Evolutionary conservation across 768 basidiomycete species (phyloP).

Genomic region (Fomitopsis pulvina): DNA sequence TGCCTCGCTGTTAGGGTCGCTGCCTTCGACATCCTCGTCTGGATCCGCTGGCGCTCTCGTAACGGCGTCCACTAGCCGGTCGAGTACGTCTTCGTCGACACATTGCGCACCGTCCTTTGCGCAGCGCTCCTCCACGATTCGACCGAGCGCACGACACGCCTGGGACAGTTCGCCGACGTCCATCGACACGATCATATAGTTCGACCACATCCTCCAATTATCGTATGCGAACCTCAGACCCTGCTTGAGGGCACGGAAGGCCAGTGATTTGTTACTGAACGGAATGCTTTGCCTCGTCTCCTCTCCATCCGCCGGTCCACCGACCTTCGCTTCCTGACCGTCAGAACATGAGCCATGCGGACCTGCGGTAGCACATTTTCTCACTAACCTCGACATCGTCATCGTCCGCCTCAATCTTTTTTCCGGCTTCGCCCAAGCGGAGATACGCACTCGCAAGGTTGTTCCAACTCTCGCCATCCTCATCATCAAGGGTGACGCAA

Average conservation of each 20-base stretch:
- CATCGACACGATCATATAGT: conserved; percentile 91
- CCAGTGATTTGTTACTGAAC: conserved; percentile 75
- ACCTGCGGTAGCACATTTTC: neutral
- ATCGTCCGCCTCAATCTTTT: conserved; percentile 24
- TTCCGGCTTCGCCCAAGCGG: conserved; percentile 51
- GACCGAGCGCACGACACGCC: conserved; percentile 73
- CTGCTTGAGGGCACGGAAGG: conserved; percentile 88
- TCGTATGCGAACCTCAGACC: conserved; percentile 81
- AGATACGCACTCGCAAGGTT: conserved; percentile 95
- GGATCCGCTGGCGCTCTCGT: conserved; percentile 44
- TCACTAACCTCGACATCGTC: conserved; percentile 21
- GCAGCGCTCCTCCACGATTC: conserved; percentile 75
- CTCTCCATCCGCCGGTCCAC: conserved; percentile 1
- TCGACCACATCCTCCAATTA: conserved; percentile 98
- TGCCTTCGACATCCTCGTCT: conserved; percentile 27
- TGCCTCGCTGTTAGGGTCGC: conserved; percentile 15
- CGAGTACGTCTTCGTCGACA: conserved; percentile 84
- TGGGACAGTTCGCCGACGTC: conserved; percentile 92
- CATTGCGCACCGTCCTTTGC: conserved; percentile 41
- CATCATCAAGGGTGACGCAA: conserved; percentile 88
- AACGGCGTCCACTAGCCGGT: conserved; percentile 84
- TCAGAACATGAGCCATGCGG: neutral
- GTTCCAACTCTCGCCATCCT: conserved; percentile 97
- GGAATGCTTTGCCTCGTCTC: conserved; percentile 32
- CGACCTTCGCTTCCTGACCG: conserved; percentile 7